These are phyloP conservation scores for Globisporangium mamillatum DNA, from an alignment of 352 stramenopile species.

Conservation along the genomic window DNA sequence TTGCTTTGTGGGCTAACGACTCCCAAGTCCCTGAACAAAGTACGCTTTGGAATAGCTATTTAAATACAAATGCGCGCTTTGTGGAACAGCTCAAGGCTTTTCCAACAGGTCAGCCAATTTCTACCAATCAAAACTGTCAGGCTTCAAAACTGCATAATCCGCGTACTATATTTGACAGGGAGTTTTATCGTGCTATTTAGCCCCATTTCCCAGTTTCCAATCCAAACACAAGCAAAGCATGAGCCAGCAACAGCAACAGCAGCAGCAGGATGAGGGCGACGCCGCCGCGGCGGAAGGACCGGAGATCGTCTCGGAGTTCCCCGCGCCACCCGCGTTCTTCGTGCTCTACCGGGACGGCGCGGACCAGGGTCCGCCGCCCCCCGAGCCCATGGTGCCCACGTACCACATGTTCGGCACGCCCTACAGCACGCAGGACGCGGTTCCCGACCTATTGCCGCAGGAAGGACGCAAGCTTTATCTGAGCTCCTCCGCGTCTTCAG, in stretches of 20 bases:
- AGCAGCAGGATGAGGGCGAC: constrained; percentile 7
- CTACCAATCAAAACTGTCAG: neutral
- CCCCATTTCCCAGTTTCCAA: neutral
- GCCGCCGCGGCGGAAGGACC: constrained; percentile 35
- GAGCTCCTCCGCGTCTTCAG: neutral
- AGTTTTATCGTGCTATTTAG: neutral
- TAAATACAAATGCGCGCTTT: too few species aligned
- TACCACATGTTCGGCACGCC: constrained; percentile 87
- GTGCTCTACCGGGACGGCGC: constrained; percentile 58
- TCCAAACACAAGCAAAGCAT: neutral
- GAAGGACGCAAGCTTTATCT: constrained; percentile 66
- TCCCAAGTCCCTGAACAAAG: too few species aligned
- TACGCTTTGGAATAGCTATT: too few species aligned
- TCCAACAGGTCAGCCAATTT: neutral
- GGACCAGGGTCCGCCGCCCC: constrained; percentile 49
- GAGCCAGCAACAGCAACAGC: constrained; percentile 6
- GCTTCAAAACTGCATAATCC: neutral
- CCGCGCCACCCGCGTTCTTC: constrained; percentile 77
- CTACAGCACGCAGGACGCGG: constrained; percentile 78
- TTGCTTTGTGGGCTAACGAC: too few species aligned
- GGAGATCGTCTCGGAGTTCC: constrained; percentile 86
- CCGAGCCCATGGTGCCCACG: constrained; percentile 67
- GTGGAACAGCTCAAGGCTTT: neutral
- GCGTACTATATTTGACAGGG: neutral
- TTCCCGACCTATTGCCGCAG: constrained; percentile 68